These are phyloP conservation scores for Macrotyloma uniflorum DNA, from an alignment of 306 rosid genomes.

Conservation along the genomic window DNA sequence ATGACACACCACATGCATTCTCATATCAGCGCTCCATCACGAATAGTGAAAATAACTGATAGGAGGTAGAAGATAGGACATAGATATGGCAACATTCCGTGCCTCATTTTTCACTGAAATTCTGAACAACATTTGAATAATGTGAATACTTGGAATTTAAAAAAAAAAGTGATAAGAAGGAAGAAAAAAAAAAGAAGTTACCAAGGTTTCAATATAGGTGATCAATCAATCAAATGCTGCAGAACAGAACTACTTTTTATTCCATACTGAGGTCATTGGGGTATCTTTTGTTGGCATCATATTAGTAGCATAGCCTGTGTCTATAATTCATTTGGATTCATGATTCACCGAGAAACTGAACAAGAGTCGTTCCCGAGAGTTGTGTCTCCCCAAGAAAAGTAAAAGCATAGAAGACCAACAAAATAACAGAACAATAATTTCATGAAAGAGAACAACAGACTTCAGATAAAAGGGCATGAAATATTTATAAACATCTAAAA, in stretches of 20 bases:
- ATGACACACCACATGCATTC: neutral
- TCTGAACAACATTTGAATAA: neutral
- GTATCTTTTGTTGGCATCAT: neutral
- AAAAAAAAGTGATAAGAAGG: too few relatives aligned
- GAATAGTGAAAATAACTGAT: neutral
- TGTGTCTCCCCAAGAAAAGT: neutral
- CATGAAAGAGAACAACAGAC: neutral
- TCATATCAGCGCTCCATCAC: neutral
- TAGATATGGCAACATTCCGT: slow-evolving; percentile 37
- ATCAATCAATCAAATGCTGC: neutral
- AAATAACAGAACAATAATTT: neutral
- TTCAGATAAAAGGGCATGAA: neutral
- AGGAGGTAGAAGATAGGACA: neutral
- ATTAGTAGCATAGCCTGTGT: neutral
- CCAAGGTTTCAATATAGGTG: too few relatives aligned
- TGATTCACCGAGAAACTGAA: neutral
- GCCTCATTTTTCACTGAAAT: slow-evolving; percentile 28
- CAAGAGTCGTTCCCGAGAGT: neutral
- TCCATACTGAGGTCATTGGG: neutral
- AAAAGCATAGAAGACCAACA: neutral
- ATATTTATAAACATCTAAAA: neutral
- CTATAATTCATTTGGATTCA: neutral
- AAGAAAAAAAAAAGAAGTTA: too few relatives aligned
- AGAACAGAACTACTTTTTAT: neutral
- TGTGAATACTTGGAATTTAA: neutral